Conservation (phyloP, 2,329 filamentous ascomycete genomes). For the Fonsecaea monophora region DNA sequence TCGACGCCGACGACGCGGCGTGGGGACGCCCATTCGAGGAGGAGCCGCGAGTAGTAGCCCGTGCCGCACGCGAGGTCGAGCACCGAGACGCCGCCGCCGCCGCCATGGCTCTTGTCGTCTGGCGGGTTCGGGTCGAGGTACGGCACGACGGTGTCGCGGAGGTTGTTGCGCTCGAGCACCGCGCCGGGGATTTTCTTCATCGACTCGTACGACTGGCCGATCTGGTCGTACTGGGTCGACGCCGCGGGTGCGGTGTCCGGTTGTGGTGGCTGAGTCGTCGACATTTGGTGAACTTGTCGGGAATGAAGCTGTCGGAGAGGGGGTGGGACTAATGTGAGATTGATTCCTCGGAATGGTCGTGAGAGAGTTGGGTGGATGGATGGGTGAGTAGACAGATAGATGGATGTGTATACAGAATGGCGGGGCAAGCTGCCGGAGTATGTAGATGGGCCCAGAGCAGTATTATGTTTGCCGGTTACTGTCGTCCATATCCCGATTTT, state of each 20-base stretch:
- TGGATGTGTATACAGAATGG: too few relatives aligned
- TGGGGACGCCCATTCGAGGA: conserved; percentile 46
- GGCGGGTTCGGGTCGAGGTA: neutral
- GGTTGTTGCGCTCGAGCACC: conserved; percentile 23
- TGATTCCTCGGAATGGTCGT: too few relatives aligned
- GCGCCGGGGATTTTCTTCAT: conserved; percentile 26
- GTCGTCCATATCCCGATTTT: too few relatives aligned
- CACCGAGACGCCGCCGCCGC: conserved; percentile 29
- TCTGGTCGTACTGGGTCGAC: conserved; percentile 28
- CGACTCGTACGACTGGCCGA: conserved; percentile 27
- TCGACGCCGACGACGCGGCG: conserved; percentile 47
- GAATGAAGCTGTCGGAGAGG: too few relatives aligned
- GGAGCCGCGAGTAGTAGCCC: conserved; percentile 47
- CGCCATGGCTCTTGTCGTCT: too few relatives aligned
- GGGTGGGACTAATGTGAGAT: too few relatives aligned
- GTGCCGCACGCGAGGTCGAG: conserved; percentile 51
- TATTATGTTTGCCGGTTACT: too few relatives aligned
- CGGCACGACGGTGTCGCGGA: conserved; percentile 18
- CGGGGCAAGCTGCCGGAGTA: too few relatives aligned
- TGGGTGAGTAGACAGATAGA: too few relatives aligned
- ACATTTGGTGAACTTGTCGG: neutral
- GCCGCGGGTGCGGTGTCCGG: neutral
- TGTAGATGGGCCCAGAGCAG: too few relatives aligned
- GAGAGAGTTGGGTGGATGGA: too few relatives aligned
- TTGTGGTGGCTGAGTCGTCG: neutral